Percentiles rank a stretch among this genome's conserved stretches.
Conservation (phyloP, 257 asterid genomes). For the Scutellaria galericulata region DNA sequence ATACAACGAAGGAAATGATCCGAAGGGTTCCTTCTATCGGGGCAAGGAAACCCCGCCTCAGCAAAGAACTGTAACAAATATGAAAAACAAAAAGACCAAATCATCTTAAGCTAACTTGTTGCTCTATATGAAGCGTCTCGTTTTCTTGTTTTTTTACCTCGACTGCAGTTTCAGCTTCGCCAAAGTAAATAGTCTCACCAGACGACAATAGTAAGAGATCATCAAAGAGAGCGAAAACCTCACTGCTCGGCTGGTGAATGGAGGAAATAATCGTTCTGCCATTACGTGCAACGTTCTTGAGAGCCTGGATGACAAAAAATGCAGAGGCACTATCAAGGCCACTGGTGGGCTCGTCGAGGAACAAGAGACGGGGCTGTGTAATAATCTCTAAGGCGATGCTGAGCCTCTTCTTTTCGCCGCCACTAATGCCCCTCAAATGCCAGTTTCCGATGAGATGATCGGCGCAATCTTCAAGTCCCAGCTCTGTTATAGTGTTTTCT, state of each 20-base stretch:
- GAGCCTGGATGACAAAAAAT: constrained; percentile 72
- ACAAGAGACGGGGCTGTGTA: constrained; percentile 65
- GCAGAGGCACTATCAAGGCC: constrained; percentile 92
- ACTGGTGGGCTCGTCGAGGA: constrained; percentile 90
- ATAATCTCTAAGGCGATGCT: constrained; percentile 90
- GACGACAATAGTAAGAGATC: constrained; percentile 73
- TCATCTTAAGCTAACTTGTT: background rate
- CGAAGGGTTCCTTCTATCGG: constrained; percentile 79
- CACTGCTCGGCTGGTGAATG: constrained; percentile 95
- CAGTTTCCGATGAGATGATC: constrained; percentile 80
- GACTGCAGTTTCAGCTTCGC: constrained; percentile 64
- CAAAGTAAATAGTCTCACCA: constrained; percentile 76
- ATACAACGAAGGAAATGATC: constrained; percentile 90
- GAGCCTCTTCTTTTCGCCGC: constrained; percentile 92
- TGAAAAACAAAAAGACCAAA: background rate
- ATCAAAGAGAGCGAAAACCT: constrained; percentile 84
- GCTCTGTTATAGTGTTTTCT: constrained; percentile 60
- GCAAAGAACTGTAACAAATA: constrained; percentile 70
- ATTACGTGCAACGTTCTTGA: constrained; percentile 57
- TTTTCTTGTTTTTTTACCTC: constrained; percentile 47
- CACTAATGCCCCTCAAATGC: constrained; percentile 90
- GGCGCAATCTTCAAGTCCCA: constrained; percentile 85
- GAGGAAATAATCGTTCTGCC: constrained; percentile 79
- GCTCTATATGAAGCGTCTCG: too few species aligned
- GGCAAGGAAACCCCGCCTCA: constrained; percentile 90